These are phyloP conservation scores for Ophioceras dolichostomum DNA, from an alignment of 2,329 filamentous ascomycete genomes.

Conservation along the genomic window DNA sequence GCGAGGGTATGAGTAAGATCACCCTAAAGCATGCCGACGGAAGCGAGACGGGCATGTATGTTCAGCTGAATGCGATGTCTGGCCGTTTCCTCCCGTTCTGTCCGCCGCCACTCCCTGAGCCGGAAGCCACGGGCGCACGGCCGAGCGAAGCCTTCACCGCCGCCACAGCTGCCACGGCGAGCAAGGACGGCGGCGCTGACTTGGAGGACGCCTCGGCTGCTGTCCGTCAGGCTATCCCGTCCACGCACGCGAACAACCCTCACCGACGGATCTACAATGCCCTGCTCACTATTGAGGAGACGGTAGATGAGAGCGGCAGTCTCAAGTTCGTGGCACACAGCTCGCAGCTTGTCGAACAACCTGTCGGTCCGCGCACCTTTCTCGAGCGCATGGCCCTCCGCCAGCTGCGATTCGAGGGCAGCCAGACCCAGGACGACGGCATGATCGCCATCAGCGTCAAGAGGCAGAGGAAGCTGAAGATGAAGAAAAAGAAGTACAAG, in stretches of 20 bases:
- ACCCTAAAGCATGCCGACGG: conserved; percentile 45
- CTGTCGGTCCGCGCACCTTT: conserved; percentile 38
- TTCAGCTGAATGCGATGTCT: conserved; percentile 57
- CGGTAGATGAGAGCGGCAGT: conserved; percentile 45
- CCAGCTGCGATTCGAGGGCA: conserved; percentile 44
- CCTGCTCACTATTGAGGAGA: conserved; percentile 56
- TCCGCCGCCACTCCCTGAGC: conserved; percentile 67
- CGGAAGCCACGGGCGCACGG: conserved; percentile 26
- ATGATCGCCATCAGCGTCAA: conserved; percentile 86
- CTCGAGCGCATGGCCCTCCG: conserved; percentile 58
- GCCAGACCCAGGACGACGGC: conserved; percentile 27
- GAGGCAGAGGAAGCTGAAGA: conserved; percentile 87
- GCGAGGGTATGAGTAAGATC: conserved; percentile 35
- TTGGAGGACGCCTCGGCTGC: conserved; percentile 13
- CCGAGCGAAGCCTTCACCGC: conserved; percentile 21
- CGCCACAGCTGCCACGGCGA: conserved; percentile 19
- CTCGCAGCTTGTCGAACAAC: conserved; percentile 41
- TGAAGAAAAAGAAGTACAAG: conserved; percentile 99
- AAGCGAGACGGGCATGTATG: conserved; percentile 43
- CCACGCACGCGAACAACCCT: no score
- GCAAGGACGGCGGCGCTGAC: neutral
- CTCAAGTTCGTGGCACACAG: conserved; percentile 49
- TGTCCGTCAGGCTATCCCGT: no score
- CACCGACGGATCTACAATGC: conserved; percentile 49
- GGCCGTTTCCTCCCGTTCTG: conserved; percentile 69